Evolutionary conservation across 768 basidiomycete genomes (phyloP).

Genomic region (Lactarius trivialis): DNA sequence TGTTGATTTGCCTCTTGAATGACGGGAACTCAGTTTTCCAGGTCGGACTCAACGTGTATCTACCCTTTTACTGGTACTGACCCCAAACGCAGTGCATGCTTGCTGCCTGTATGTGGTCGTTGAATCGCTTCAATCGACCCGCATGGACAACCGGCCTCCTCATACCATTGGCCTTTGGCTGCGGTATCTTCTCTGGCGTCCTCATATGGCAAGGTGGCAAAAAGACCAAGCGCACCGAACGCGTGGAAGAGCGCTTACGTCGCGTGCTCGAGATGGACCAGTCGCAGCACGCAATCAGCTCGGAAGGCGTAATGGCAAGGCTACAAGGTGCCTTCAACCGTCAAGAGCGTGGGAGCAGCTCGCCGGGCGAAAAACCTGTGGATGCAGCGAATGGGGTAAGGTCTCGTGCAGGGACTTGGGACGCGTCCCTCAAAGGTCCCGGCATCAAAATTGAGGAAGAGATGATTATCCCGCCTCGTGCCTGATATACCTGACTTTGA

Average conservation of each 20-base stretch:
- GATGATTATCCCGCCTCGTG: conserved; percentile 28
- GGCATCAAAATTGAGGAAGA: conserved; percentile 29
- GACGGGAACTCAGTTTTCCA: conserved; percentile 82
- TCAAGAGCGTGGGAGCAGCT: not conserved
- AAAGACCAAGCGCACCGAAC: conserved; percentile 58
- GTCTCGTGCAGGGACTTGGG: not conserved
- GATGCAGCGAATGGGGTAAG: not conserved
- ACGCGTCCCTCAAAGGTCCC: conserved; percentile 3
- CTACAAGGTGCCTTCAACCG: conserved; percentile 7
- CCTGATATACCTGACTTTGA: not conserved
- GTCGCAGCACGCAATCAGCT: not conserved
- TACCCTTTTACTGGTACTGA: conserved; percentile 8
- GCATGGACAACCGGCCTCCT: conserved; percentile 62
- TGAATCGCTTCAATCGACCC: conserved; percentile 64
- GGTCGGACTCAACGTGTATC: conserved; percentile 30
- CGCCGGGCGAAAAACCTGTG: conserved; percentile 1
- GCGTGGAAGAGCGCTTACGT: conserved; percentile 56
- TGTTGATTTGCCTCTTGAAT: conserved; percentile 65
- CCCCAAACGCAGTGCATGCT: conserved; percentile 42
- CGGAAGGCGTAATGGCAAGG: conserved; percentile 7
- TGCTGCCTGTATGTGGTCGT: conserved; percentile 75
- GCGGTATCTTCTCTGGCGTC: conserved; percentile 67
- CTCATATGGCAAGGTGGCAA: conserved; percentile 70
- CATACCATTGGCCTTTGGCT: conserved; percentile 68
- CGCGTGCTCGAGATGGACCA: conserved; percentile 36